phyloP scores from a whole-genome alignment of 306 rosid species.

The Begonia fuchsioides region DNA sequence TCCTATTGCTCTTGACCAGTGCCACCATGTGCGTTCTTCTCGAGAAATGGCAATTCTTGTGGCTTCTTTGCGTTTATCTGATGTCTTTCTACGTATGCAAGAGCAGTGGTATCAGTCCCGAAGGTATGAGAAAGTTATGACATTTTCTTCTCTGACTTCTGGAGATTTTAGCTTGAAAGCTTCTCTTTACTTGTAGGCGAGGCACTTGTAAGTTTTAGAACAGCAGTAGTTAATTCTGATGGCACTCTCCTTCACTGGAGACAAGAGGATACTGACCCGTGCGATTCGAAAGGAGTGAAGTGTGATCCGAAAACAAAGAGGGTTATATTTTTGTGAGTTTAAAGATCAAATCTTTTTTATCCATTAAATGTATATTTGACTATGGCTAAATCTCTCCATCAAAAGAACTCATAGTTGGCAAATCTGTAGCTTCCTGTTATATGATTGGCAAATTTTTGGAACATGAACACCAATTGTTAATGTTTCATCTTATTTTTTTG shows the following conservation, averaged over 20 bases:
- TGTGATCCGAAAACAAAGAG: slow-evolving; percentile 80
- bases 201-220: slow-evolving; percentile 61
- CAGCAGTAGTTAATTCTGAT: slow-evolving; percentile 60
- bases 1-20: slow-evolving; percentile 39
- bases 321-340: slow-evolving; percentile 73
- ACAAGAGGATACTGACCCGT: slow-evolving; percentile 86
- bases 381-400: no score
- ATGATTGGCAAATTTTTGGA: no score
- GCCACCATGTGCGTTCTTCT: slow-evolving; percentile 74
- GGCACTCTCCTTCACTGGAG: slow-evolving; percentile 67
- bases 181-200: slow-evolving; percentile 40
- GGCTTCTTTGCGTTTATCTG: slow-evolving; percentile 43
- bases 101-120: slow-evolving; percentile 52
- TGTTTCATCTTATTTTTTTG: slow-evolving; percentile 9
- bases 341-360: neutral
- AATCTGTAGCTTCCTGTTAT: no score
- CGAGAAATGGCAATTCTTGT: slow-evolving; percentile 51
- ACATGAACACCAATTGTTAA: no score
- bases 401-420: no score
- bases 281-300: slow-evolving; percentile 81
- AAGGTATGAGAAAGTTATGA: slow-evolving; percentile 41
- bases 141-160: no score
- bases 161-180: no score
- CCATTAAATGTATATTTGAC: no score
- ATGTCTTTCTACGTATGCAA: slow-evolving; percentile 16